Evolutionary conservation across 345 rosid genomes (phyloP), one percentile per base, ranked within the genome.

Genomic region (Punica granatum): DNA sequence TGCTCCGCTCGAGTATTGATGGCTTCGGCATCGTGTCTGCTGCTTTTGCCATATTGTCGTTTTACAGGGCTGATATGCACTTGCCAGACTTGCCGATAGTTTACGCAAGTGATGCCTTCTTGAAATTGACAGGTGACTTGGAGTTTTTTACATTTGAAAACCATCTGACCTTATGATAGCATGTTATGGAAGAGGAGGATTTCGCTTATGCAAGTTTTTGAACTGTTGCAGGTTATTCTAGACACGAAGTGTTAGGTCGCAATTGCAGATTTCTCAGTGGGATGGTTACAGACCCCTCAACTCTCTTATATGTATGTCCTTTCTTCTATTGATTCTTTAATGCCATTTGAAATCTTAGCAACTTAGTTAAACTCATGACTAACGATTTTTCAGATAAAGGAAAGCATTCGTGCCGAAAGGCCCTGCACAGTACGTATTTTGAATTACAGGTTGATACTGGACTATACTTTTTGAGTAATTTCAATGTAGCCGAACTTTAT

Each of bases 371-470:
- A 2, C 25, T 46, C 51, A 41, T 51, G 73, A 15, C 53, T 67
- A 39, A 59, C n/a, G 66, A 28, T 70, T 56, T 56, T 33, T 51
- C 82, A 94, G 99, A 84, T 94, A 75, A 83, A 76, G 68, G 82
- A 88, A 67, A 80, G 88, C 82, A 84, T 94, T 67, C 78, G 32
- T 68, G 73, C 70, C 36, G 90, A 86, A 65, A 83, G 76, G 85
- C 74, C 92, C 67, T 91, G 97, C 86, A 91, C 99, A 74, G 97
- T 89, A 75, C 88, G 88, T 76, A 83, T 94, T 74, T 83, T 94
- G 78, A 89, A 84, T 78, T 91, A 91, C 99, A 94, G 99, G 97
- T 94, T 81, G 77, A 81, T 72, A 71, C 82, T 81, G 79, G 54
- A 69, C 77, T 49, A 34, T 23, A 73, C 60, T 72, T 76, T n/a